Evolutionary conservation across 495 filamentous ascomycete genomes (phyloP).

Genomic region (Articulospora tetracladia): DNA sequence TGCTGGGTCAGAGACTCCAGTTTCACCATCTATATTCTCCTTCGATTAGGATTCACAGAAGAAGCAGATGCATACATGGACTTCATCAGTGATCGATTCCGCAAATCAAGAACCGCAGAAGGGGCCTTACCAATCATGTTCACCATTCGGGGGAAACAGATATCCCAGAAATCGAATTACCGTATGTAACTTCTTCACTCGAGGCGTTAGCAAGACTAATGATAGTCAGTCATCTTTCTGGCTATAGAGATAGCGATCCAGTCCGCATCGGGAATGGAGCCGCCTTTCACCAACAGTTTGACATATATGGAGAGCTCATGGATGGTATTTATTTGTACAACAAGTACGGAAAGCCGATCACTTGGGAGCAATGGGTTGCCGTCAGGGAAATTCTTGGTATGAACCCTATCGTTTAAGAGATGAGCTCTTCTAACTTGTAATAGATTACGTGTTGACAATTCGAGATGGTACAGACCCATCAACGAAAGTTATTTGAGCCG

Average conservation of each 20-base stretch:
- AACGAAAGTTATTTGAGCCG: neutral
- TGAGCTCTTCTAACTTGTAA: neutral
- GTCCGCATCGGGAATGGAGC: constrained; percentile 75
- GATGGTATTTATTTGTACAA: constrained; percentile 75
- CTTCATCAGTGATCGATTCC: constrained; percentile 66
- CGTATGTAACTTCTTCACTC: constrained; percentile 14
- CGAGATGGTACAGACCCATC: constrained; percentile 32
- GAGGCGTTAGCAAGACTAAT: constrained; percentile 9
- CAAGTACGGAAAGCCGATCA: constrained; percentile 70
- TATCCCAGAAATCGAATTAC: constrained; percentile 61
- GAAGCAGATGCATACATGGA: constrained; percentile 72
- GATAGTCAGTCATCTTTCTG: constrained; percentile 50
- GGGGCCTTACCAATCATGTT: constrained; percentile 73
- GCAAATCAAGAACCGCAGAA: constrained; percentile 39
- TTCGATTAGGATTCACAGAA: constrained; percentile 68
- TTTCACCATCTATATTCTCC: constrained; percentile 72
- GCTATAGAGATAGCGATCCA: constrained; percentile 62
- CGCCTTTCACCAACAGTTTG: constrained; percentile 68
- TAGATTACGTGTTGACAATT: constrained; percentile 52
- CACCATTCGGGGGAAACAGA: constrained; percentile 69
- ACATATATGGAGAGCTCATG: constrained; percentile 75
- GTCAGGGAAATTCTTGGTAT: constrained; percentile 54
- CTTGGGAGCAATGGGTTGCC: constrained; percentile 66
- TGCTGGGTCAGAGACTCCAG: constrained; percentile 72
- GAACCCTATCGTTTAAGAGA: too few relatives aligned